Percentiles rank a stretch among this genome's conserved stretches.
These are phyloP conservation scores for Kalanchoe fedtschenkoi DNA, from an alignment of 164 flowering plant species.

Conservation along the genomic window DNA sequence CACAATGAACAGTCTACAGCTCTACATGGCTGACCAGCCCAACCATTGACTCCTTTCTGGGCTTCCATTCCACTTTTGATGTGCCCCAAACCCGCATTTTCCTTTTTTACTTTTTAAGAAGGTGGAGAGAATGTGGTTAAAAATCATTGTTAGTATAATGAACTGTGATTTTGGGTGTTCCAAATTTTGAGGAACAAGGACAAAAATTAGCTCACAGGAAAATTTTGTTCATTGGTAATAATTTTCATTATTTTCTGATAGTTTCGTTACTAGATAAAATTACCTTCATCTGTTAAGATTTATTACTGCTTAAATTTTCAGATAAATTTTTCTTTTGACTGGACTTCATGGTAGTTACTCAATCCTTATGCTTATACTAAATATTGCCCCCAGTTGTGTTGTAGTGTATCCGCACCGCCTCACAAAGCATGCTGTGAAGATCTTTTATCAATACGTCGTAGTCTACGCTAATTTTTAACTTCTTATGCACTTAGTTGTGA, in stretches of 20 bases:
- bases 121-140: neutral
- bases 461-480: too few species aligned
- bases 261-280: neutral
- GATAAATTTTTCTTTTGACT: too few species aligned
- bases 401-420: too few species aligned
- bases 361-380: too few species aligned
- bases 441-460: too few species aligned
- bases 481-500: too few species aligned
- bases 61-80: neutral
- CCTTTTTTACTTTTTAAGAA: neutral
- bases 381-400: too few species aligned
- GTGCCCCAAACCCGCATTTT: neutral
- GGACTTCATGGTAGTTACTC: too few species aligned
- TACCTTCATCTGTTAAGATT: neutral
- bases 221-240: neutral
- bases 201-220: neutral
- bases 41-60: neutral
- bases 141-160: neutral
- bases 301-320: too few species aligned
- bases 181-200: neutral
- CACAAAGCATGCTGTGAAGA: too few species aligned
- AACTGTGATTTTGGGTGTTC: neutral
- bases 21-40: neutral
- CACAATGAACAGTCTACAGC: neutral
- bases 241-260: neutral